Conservation (phyloP, 2,329 filamentous ascomycete genomes). For the Pseudogymnoascus sp. region DNA sequence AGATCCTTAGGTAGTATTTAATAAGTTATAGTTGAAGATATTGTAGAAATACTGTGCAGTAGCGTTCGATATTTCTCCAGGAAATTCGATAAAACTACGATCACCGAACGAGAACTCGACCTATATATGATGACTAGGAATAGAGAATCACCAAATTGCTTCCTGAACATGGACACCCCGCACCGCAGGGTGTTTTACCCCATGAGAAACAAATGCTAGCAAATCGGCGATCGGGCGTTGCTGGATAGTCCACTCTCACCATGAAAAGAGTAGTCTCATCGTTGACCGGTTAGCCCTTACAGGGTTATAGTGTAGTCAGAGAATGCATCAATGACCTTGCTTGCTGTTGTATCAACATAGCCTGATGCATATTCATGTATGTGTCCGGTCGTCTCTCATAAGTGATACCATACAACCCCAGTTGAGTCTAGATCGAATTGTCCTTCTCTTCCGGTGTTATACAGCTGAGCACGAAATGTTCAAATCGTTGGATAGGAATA, state of each 20-base stretch:
- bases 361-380: background rate
- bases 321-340: background rate
- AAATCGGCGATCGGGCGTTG: background rate
- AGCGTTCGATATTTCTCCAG: background rate
- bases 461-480: background rate
- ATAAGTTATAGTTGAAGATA: background rate
- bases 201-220: background rate
- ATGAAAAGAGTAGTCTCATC: background rate
- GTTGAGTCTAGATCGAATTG: background rate
- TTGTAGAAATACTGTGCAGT: background rate
- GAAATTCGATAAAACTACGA: background rate
- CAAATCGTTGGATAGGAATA: background rate
- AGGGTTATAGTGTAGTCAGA: background rate
- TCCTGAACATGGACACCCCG: background rate
- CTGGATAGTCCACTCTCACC: background rate
- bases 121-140: background rate
- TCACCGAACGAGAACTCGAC: background rate
- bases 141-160: background rate
- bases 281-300: background rate
- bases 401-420: background rate
- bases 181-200: background rate
- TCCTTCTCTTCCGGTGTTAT: background rate
- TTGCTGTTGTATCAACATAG: background rate
- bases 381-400: background rate
- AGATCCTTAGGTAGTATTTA: background rate